Conservation (phyloP, 768 basidiomycete genomes). For the Tricholoma matsutake region DNA sequence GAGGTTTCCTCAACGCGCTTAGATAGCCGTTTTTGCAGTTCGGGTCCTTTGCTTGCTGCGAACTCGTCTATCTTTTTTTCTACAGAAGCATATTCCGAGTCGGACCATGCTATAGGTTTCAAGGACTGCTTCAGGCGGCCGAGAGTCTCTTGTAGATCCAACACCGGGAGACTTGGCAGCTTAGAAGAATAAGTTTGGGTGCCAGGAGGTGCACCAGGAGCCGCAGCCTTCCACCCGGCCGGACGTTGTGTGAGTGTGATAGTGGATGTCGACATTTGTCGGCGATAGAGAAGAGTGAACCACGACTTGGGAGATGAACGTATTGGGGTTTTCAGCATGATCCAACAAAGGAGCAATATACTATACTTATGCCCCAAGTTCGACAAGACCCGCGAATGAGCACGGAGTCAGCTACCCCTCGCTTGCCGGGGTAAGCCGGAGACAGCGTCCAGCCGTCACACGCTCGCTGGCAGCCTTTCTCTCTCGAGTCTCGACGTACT, state of each 20-base stretch:
- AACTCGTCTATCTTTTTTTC: slow-evolving; percentile 69
- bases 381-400: too few species aligned
- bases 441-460: too few species aligned
- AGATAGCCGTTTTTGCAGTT: slow-evolving; percentile 65
- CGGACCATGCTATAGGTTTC: slow-evolving; percentile 66
- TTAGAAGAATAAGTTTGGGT: slow-evolving; percentile 60
- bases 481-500: too few species aligned
- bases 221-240: slow-evolving; percentile 66
- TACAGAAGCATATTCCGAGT: slow-evolving; percentile 52
- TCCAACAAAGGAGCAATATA: background rate
- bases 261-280: slow-evolving; percentile 19
- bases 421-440: too few species aligned
- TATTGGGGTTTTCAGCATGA: background rate
- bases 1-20: slow-evolving; percentile 48
- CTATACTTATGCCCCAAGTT: too few species aligned
- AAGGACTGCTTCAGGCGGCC: slow-evolving; percentile 66
- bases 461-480: too few species aligned
- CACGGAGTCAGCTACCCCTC: too few species aligned
- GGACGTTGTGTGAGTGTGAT: slow-evolving; percentile 34
- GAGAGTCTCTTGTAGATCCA: slow-evolving; percentile 63
- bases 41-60: slow-evolving; percentile 40
- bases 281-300: slow-evolving; percentile 1
- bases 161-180: slow-evolving; percentile 76
- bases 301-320: slow-evolving; percentile 5
- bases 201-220: slow-evolving; percentile 52